Evolutionary conservation across 208 protist species (phyloP).

Genomic region (Polymyxa betae): DNA sequence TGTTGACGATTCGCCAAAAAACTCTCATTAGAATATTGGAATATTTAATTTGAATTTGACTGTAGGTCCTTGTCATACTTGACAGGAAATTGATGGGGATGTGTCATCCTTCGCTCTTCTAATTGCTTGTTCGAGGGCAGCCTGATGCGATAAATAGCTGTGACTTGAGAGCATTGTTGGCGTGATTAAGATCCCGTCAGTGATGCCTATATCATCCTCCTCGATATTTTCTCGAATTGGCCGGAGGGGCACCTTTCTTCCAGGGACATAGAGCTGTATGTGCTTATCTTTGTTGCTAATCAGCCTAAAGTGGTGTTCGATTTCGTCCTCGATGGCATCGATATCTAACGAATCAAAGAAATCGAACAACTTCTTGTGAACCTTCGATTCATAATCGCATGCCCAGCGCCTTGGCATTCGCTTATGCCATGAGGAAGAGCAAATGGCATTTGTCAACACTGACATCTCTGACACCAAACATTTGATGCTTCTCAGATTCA

Average conservation of each 20-base stretch:
- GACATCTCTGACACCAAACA: slow-evolving; percentile 7
- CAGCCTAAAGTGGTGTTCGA: not conserved
- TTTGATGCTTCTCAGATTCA: not conserved
- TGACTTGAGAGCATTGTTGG: slow-evolving; percentile 5
- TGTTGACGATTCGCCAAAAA: no score
- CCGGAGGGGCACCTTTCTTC: not conserved
- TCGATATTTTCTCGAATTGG: not conserved
- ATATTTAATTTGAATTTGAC: no score
- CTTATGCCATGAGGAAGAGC: not conserved
- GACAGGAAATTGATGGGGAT: no score
- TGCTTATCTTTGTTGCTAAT: not conserved
- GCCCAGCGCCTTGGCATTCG: not conserved
- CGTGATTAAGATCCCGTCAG: not conserved
- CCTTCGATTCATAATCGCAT: not conserved
- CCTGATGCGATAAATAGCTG: not conserved
- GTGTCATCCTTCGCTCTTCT: no score
- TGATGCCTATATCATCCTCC: not conserved
- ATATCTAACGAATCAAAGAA: not conserved
- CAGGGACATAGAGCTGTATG: not conserved
- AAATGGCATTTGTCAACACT: not conserved
- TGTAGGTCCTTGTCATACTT: no score
- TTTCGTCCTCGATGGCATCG: not conserved
- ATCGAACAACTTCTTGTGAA: not conserved
- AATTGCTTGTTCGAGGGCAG: not conserved
- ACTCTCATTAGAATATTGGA: no score